Base-by-base conservation (phyloP, 2,329 filamentous ascomycete species). In the Fusarium nygamai region DNA sequence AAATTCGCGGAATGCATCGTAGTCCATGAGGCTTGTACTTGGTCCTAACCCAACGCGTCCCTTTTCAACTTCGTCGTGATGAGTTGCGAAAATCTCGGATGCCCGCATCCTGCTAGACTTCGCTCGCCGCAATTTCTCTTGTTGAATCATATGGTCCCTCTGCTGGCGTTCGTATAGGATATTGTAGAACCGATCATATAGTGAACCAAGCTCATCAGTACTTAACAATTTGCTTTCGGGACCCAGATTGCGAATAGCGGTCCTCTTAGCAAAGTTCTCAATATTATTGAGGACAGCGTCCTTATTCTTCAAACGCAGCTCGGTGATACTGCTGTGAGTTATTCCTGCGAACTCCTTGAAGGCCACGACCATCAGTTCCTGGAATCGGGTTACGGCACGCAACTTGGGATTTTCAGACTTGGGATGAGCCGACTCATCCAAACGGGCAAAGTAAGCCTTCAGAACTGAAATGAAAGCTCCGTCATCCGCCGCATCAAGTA, bases 311-410 rank as follows among this genome's bases (percentile, higher is more conserved):
- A 93, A 88, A 29, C 96, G 92, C 80, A 97, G 89, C 75, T 98
- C 96, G 2, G 93, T 93, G 69, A 99, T 95, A 58, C 92, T 98
- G 80, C 91, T 92, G 80, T 99, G 96, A 1, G 96, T 99, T 76
- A 99, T 98, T 46, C 92, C 94, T 1, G 96, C 93, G 80, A 99
- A 99, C 80, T 99, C 96, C 78, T 98, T 98, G 85, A 99, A 99
- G 2, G 96, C 96, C 27, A 98, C 96, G 7, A 99, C 96, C 95
- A 99, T 98, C 65, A 99, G 89, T 82, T 98, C 96, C 79, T 99
- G 96, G 81, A 99, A 99, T 53, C 94, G 91, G 11, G 97, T 99
- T 61, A 99, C 96, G 0, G 95, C 94, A 61, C 96, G 90, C 60
- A 98, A 86, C 84, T 98, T 99, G 7, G 95, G 92, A 73, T 98